Conservation (phyloP, 495 filamentous ascomycete genomes). For the Eremomyces bilateralis region DNA sequence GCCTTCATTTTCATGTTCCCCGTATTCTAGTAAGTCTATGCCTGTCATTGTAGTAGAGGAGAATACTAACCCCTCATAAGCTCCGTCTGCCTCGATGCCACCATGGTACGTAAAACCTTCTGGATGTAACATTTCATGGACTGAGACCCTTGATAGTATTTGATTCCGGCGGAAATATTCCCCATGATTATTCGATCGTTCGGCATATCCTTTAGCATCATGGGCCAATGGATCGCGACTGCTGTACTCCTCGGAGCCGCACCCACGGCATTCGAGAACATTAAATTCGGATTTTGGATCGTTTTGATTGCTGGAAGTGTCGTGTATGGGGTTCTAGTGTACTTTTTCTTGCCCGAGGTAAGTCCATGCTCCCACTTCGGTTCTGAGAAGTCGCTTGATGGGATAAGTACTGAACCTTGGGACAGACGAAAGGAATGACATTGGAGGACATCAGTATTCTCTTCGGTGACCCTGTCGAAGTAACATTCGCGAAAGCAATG, state of each 20-base stretch:
- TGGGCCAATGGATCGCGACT: conserved; percentile 8
- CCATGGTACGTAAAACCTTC: too few relatives aligned
- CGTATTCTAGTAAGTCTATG: conserved; percentile 4
- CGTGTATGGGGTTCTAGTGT: conserved; percentile 7
- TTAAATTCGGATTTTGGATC: conserved; percentile 7
- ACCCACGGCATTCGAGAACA: conserved; percentile 9
- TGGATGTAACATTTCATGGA: too few relatives aligned
- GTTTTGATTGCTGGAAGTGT: conserved; percentile 5
- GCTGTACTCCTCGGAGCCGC: conserved; percentile 8
- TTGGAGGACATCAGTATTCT: background rate
- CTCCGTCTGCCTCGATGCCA: conserved; percentile 5
- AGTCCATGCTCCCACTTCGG: background rate
- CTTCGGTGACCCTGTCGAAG: background rate
- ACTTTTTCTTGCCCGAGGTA: conserved; percentile 6
- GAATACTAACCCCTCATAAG: background rate
- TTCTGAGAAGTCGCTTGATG: background rate
- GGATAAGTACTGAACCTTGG: background rate
- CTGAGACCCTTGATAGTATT: too few relatives aligned
- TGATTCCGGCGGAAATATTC: conserved; percentile 8
- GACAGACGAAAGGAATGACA: background rate
- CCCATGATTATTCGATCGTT: conserved; percentile 10
- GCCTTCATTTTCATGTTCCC: conserved; percentile 7
- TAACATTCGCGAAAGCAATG: background rate
- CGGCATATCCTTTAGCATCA: conserved; percentile 8
- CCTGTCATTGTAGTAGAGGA: background rate